A percentile compares a stretch with the other conserved stretches of the same genome.
Conservation (phyloP, 768 basidiomycete species). For the Phylloporus sp. region DNA sequence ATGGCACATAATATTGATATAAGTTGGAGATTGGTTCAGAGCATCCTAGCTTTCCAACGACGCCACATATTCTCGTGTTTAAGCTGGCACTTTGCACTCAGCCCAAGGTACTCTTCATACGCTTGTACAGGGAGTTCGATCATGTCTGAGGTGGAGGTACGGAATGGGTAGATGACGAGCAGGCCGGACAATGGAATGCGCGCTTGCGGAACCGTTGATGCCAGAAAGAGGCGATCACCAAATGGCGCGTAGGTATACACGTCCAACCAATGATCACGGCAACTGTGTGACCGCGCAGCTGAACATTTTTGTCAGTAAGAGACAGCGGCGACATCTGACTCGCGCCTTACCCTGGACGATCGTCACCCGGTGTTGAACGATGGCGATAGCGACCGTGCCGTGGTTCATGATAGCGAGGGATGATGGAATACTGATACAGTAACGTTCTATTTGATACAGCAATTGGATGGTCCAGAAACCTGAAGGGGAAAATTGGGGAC, state of each 20-base stretch:
- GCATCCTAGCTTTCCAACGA: slow-evolving; percentile 36
- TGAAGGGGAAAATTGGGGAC: neutral
- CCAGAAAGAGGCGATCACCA: slow-evolving; percentile 61
- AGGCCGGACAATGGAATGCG: slow-evolving; percentile 59
- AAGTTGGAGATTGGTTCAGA: slow-evolving; percentile 1
- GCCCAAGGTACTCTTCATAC: slow-evolving; percentile 52
- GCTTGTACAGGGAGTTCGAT: slow-evolving; percentile 60
- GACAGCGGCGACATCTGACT: neutral
- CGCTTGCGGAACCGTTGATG: slow-evolving; percentile 52
- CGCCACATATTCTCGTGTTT: slow-evolving; percentile 58
- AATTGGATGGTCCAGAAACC: neutral
- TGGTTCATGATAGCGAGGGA: slow-evolving; percentile 39
- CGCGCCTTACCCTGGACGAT: slow-evolving; percentile 54
- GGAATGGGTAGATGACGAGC: slow-evolving; percentile 47
- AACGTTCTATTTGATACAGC: slow-evolving; percentile 19
- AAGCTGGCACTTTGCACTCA: slow-evolving; percentile 48
- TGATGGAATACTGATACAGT: slow-evolving; percentile 15
- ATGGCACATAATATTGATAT: neutral
- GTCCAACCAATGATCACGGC: slow-evolving; percentile 56
- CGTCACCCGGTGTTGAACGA: slow-evolving; percentile 64
- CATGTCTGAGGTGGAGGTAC: slow-evolving; percentile 42
- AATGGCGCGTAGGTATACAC: slow-evolving; percentile 63
- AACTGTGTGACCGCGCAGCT: slow-evolving; percentile 55
- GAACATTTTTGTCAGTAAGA: slow-evolving; percentile 6
- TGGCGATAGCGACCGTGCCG: slow-evolving; percentile 61